Conservation (phyloP, 1,139 yeast species). For the Wickerhamiella pararugosa region DNA sequence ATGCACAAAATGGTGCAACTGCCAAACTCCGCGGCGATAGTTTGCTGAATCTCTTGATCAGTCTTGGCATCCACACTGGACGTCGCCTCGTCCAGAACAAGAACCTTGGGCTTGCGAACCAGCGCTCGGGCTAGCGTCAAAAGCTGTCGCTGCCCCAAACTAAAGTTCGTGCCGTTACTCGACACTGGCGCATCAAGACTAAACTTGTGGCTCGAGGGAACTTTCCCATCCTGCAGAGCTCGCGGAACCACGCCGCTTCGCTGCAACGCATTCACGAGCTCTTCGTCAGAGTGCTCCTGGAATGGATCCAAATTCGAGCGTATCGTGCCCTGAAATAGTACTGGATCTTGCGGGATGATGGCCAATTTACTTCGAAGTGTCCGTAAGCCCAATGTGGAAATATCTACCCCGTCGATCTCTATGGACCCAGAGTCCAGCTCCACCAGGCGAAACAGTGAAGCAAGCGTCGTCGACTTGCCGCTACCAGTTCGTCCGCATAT, state of each 20-base stretch:
- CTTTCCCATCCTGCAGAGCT: slow-evolving; percentile 23
- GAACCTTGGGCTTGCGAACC: slow-evolving; percentile 49
- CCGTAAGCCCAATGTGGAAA: slow-evolving; percentile 38
- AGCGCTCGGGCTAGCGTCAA: slow-evolving; percentile 65
- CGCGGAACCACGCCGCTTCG: slow-evolving; percentile 46
- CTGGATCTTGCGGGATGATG: slow-evolving; percentile 72
- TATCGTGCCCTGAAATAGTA: slow-evolving; percentile 50
- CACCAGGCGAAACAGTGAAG: slow-evolving; percentile 45
- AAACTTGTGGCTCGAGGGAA: slow-evolving; percentile 35
- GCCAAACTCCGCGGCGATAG: slow-evolving; percentile 45
- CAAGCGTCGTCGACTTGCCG: slow-evolving; percentile 57
- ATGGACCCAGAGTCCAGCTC: slow-evolving; percentile 42
- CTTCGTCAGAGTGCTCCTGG: slow-evolving; percentile 34
- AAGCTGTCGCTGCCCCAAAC: slow-evolving; percentile 65
- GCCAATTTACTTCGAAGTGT: slow-evolving; percentile 46
- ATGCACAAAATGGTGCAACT: slow-evolving; percentile 61
- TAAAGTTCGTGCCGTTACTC: slow-evolving; percentile 61
- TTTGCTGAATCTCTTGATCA: slow-evolving; percentile 51
- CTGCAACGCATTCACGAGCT: slow-evolving; percentile 43
- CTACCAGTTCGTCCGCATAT: slow-evolving; percentile 76
- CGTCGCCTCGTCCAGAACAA: slow-evolving; percentile 71
- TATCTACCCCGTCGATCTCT: slow-evolving; percentile 46
- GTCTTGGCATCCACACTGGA: slow-evolving; percentile 72
- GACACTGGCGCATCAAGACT: slow-evolving; percentile 52
- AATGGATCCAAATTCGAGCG: slow-evolving; percentile 59